A percentile compares a stretch with the other conserved stretches of the same genome.
Conservation (phyloP, 768 basidiomycete species). For the Tylopilus vinaceipallidus region DNA sequence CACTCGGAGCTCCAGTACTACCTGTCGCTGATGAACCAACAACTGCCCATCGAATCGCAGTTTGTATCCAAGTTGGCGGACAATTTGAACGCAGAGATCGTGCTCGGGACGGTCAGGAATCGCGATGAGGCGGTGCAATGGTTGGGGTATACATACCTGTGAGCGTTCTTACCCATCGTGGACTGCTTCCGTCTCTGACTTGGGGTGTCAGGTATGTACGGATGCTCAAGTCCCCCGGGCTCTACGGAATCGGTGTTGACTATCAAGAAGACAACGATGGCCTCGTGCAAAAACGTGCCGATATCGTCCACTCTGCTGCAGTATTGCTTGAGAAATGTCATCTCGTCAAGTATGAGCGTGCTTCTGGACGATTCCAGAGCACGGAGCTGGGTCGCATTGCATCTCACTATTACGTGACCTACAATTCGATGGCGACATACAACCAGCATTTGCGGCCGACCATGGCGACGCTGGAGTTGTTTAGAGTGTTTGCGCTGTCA, state of each 20-base stretch:
- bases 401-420: constrained; percentile 93
- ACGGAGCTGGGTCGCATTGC: constrained; percentile 94
- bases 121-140: constrained; percentile 97
- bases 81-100: constrained; percentile 96
- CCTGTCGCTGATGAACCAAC: constrained; percentile 91
- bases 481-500: constrained; percentile 92
- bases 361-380: constrained; percentile 84
- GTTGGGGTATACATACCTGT: constrained; percentile 94
- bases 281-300: constrained; percentile 89
- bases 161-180: constrained; percentile 30
- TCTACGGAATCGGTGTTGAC: constrained; percentile 87
- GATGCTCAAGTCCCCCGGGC: constrained; percentile 84
- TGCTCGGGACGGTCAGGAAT: constrained; percentile 91
- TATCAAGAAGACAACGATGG: constrained; percentile 84
- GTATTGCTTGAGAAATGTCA: constrained; percentile 92
- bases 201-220: constrained; percentile 72
- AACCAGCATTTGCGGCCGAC: constrained; percentile 89
- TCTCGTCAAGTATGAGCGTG: constrained; percentile 90
- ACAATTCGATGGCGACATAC: constrained; percentile 95
- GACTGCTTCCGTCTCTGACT: constrained; percentile 9
- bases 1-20: constrained; percentile 98
- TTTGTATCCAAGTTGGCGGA: constrained; percentile 91
- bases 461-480: constrained; percentile 87
- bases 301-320: constrained; percentile 92
- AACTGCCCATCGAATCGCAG: constrained; percentile 95